These are phyloP conservation scores for Glomus cerebriforme DNA, from an alignment of 192 early-diverging fungal species.

Conservation along the genomic window DNA sequence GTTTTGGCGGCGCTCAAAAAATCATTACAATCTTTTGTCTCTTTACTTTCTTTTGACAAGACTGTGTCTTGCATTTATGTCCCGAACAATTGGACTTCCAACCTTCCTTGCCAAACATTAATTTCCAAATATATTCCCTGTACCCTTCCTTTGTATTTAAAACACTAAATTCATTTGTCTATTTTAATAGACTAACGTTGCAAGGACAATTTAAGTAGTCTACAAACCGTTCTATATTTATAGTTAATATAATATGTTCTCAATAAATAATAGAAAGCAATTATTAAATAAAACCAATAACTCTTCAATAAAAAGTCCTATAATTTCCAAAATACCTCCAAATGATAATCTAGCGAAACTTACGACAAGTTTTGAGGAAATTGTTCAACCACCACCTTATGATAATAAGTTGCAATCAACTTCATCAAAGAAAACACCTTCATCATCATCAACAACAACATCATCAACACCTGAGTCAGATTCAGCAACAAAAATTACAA, in stretches of 20 bases:
- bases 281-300: neutral
- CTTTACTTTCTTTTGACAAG: neutral
- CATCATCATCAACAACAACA: no score
- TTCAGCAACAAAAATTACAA: conserved; percentile 15
- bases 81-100: neutral
- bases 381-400: neutral
- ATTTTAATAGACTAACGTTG: neutral
- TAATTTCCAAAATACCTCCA: neutral
- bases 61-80: neutral
- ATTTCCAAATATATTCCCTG: neutral
- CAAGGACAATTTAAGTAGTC: neutral
- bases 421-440: neutral
- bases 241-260: neutral
- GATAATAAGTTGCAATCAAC: neutral
- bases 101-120: neutral
- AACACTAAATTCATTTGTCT: neutral
- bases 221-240: neutral
- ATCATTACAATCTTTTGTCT: neutral
- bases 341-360: neutral
- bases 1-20: neutral
- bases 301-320: neutral
- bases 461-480: neutral
- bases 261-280: neutral
- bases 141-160: neutral
- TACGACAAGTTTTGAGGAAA: neutral